phyloP scores from a whole-genome alignment of 805 yeast genomes.

The Myxozyma neglecta region DNA sequence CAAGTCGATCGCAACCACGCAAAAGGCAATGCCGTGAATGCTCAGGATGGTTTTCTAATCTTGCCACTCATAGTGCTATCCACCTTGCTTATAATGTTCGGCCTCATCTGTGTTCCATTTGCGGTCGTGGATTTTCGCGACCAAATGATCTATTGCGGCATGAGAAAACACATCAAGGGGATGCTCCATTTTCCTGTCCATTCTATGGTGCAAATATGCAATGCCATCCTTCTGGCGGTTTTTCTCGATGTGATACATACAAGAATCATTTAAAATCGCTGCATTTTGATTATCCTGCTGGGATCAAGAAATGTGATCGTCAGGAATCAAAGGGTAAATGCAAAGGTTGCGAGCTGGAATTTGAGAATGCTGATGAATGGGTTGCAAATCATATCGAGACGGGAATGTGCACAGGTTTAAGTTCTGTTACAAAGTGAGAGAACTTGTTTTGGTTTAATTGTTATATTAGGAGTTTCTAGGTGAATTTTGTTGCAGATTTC shows the following conservation, averaged over 20 bases:
- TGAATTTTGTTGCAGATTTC: background rate
- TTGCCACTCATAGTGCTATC: conserved; percentile 80
- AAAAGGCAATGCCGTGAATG: conserved; percentile 75
- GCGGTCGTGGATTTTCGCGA: conserved; percentile 83
- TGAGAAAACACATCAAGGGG: conserved; percentile 81
- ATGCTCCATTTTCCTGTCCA: conserved; percentile 79
- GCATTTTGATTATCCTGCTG: conserved; percentile 85
- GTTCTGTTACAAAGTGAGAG: background rate
- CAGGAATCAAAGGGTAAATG: conserved; percentile 69
- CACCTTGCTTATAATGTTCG: conserved; percentile 70
- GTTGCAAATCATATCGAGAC: conserved; percentile 65
- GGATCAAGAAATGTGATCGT: conserved; percentile 79
- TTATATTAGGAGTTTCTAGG: background rate
- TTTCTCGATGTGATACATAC: conserved; percentile 86
- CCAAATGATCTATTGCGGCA: conserved; percentile 86
- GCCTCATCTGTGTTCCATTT: conserved; percentile 75
- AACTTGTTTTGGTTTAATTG: background rate
- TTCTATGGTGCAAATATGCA: conserved; percentile 47
- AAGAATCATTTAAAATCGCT: conserved; percentile 88
- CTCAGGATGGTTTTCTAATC: conserved; percentile 65
- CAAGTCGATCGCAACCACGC: conserved; percentile 38
- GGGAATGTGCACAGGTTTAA: conserved; percentile 8
- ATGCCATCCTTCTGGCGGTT: conserved; percentile 83
- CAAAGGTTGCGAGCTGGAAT: conserved; percentile 68
- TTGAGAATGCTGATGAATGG: conserved; percentile 78